Base-by-base conservation (phyloP, 805 yeast species). In the Myxozyma melibiosi region DNA sequence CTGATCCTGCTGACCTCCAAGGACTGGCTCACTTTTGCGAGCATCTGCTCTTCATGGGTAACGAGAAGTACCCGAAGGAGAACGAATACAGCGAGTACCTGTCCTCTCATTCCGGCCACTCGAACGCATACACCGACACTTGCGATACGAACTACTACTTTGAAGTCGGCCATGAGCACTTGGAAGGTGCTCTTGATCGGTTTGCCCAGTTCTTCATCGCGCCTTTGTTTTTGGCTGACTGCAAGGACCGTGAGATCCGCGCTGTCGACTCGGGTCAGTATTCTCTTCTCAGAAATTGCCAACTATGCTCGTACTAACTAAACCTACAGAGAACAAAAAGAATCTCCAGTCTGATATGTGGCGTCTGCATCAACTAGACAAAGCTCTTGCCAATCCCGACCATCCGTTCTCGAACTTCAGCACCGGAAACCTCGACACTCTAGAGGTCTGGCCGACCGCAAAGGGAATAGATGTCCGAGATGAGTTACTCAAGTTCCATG, bases 1-100 rank as follows among this genome's bases (percentile, higher is more conserved):
- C 84, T 45, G 97, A 92, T 63, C 92, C 96, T 0, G 75, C 73
- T 4, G 78, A 77, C 3, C 64, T 86, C 1, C 83, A 83, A 0
- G 99, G 99, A 0, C 68, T 92, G 35, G 98, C 98, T 0, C 99
- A 92, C 73, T 79, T 89, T 56, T 86, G 95, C 65, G 97, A 90
- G 67, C 96, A 90, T 69, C 76, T 86, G 78, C 74, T 86, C 58
- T 86, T 86, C 70, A 84, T 86, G 89, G 92, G 92, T 20, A 86
- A 92, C 4, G 76, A 78, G 59, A 86, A 86, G 71, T 86, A 83
- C 67, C 94, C 92, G 1, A 75, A 77, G 46, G 94, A 86, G 67
- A 85, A 84, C 68, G 92, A 85, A 61, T 86, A 86, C 70, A 73
- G 86, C 43, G 81, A 85, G 50, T 94, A 79, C 70, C 74, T 92